A percentile compares a stretch with the other conserved stretches of the same genome.
These are phyloP conservation scores for Penicillium canariense DNA, from an alignment of 495 filamentous ascomycete species.

Conservation along the genomic window DNA sequence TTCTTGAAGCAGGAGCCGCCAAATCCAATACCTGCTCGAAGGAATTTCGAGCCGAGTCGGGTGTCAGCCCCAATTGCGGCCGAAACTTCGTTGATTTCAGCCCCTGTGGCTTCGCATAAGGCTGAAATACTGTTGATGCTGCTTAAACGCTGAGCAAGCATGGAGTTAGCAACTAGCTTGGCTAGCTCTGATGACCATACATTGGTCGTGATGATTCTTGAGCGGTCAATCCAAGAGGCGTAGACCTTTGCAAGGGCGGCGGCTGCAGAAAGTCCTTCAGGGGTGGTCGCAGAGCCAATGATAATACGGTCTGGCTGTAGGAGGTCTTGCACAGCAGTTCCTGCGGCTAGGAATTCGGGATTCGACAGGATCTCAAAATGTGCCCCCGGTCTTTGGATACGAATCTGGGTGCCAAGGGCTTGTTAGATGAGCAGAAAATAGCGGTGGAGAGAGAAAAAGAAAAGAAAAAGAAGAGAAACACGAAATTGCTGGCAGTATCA, in stretches of 20 bases:
- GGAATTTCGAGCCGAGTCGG: slow-evolving; percentile 64
- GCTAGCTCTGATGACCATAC: slow-evolving; percentile 74
- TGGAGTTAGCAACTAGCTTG: slow-evolving; percentile 75
- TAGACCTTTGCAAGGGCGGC: slow-evolving; percentile 61
- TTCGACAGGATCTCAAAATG: slow-evolving; percentile 82
- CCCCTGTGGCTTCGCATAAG: slow-evolving; percentile 73
- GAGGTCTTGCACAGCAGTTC: slow-evolving; percentile 67
- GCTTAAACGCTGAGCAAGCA: slow-evolving; percentile 78
- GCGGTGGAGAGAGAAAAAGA: neutral
- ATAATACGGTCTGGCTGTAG: slow-evolving; percentile 68
- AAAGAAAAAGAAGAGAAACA: neutral
- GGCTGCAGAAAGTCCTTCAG: slow-evolving; percentile 56
- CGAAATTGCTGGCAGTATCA: slow-evolving; percentile 16
- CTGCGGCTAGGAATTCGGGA: slow-evolving; percentile 77
- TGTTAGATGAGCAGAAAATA: neutral
- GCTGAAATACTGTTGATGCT: slow-evolving; percentile 76
- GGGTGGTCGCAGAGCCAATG: slow-evolving; percentile 62
- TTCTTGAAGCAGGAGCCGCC: slow-evolving; percentile 76
- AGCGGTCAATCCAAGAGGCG: slow-evolving; percentile 61
- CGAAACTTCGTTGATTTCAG: slow-evolving; percentile 67
- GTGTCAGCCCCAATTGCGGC: slow-evolving; percentile 65
- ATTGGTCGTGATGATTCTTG: slow-evolving; percentile 66
- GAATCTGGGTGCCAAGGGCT: slow-evolving; percentile 1
- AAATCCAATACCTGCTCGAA: slow-evolving; percentile 71
- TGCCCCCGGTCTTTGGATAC: slow-evolving; percentile 28